Evolutionary conservation across 768 basidiomycete species (phyloP), one percentile per base, ranked within the genome.

Genomic region (Termitomyces sp.): DNA sequence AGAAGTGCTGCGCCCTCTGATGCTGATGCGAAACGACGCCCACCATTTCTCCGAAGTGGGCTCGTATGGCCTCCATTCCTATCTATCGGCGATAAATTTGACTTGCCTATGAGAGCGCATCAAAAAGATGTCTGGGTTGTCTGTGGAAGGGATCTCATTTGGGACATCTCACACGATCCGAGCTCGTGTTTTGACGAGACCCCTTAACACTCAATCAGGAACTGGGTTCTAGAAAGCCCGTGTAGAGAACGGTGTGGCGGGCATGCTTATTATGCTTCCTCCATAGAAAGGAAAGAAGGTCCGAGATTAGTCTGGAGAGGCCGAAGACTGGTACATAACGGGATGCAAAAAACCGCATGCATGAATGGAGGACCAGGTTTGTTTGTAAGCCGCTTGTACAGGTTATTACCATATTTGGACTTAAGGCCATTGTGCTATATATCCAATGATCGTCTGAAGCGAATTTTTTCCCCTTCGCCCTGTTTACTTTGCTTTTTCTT

Each of bases 381-480:
- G 65, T 69, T 67, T 66, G 66, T 66, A 59, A 62, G 46, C 61
- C 58, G 66, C 60, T 38, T 66, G 36, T 68, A 60, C 60, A 65
- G 35, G 64, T 51, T 58, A 51, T 67, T 69, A 49, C 72, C 66
- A 63, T 66, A 67, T 69, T 61, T 58, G 68, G 66, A 67, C 70
- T 73, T 75, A 71, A 67, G 68, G 74, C 74, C 70, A 70, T 74
- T 70, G 62, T 75, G 70, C 67, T 79, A 78, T 80, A 75, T 82
- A 81, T 77, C 75, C 72, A 52, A 64, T 73, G 74, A 76, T 70
- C 63, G 63, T 68, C 73, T 72, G 72, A 70, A 74, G 71, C 76
- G 72, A 74, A 70, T 74, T 74, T 73, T 75, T 74, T 69, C 75
- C 75, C 76, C 77, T 77, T 72, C 72, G 75, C 77, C 75, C 75